Evolutionary conservation across 805 yeast genomes (phyloP).

Genomic region (Hagleromyces aurorensis): DNA sequence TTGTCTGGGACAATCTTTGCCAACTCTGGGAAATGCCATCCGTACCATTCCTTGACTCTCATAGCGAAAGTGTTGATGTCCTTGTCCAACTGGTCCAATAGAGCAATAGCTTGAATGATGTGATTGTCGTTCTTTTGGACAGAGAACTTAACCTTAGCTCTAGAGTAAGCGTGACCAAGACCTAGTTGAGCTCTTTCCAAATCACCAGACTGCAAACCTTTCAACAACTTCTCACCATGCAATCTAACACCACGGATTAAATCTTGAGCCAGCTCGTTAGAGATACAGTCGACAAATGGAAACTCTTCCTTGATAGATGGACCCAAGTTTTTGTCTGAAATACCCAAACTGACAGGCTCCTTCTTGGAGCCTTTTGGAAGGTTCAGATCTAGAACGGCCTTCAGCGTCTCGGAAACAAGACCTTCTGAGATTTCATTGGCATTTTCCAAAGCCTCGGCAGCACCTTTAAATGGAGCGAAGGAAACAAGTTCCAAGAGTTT

Average conservation of each 20-base stretch:
- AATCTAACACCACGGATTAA: constrained; percentile 89
- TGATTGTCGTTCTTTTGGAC: constrained; percentile 99
- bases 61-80: constrained; percentile 95
- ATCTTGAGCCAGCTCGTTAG: constrained; percentile 91
- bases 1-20: constrained; percentile 88
- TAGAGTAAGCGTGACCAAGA: constrained; percentile 97
- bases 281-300: constrained; percentile 82
- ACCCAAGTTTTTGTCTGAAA: constrained; percentile 91
- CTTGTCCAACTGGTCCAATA: constrained; percentile 94
- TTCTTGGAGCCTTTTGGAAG: constrained; percentile 66
- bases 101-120: constrained; percentile 96
- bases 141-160: constrained; percentile 97
- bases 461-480: constrained; percentile 98
- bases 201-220: constrained; percentile 90
- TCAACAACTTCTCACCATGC: constrained; percentile 80
- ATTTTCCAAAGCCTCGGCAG: constrained; percentile 97
- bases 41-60: constrained; percentile 98
- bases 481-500: constrained; percentile 89
- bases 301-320: constrained; percentile 90
- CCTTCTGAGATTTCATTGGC: constrained; percentile 98
- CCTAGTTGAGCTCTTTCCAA: constrained; percentile 97
- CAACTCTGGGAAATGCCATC: constrained; percentile 98
- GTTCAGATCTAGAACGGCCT: constrained; percentile 82
- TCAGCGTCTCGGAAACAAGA: constrained; percentile 85
- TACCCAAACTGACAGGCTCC: constrained; percentile 67